Percentiles rank a stretch among this genome's conserved stretches.
phyloP scores from a whole-genome alignment of 75 land plant species.

The Sequoiadendron giganteum region DNA sequence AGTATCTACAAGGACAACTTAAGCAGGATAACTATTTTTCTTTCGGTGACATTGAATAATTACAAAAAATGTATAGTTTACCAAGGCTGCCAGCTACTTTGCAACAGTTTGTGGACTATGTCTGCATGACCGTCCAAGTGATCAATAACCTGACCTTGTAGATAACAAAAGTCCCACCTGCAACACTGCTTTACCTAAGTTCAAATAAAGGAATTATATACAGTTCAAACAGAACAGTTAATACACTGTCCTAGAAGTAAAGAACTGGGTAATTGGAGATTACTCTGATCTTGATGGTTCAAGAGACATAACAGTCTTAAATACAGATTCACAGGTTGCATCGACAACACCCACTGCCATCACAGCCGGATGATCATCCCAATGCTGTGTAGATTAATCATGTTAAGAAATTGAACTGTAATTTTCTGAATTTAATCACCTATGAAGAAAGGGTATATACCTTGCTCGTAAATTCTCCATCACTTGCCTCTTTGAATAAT shows the following conservation, averaged over 20 bases:
- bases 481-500: conserved; percentile 77
- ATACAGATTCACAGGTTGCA: conserved; percentile 81
- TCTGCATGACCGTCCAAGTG: conserved; percentile 95
- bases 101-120: conserved; percentile 73
- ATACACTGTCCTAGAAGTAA: not conserved
- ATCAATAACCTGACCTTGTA: conserved; percentile 70
- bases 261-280: not conserved
- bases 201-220: not conserved
- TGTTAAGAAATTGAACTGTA: not conserved
- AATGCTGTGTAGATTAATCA: conserved; percentile 29
- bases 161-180: conserved; percentile 94
- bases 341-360: conserved; percentile 94
- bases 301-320: conserved; percentile 81
- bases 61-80: conserved; percentile 19
- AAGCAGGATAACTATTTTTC: not conserved
- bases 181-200: conserved; percentile 14
- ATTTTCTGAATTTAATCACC: conserved; percentile 9
- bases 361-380: conserved; percentile 83
- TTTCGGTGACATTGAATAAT: not conserved
- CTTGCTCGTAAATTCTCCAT: conserved; percentile 47
- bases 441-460: conserved; percentile 18
- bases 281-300: conserved; percentile 92
- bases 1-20: not conserved
- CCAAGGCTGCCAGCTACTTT: conserved; percentile 85
- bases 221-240: not conserved